phyloP scores from a whole-genome alignment of 352 stramenopile genomes.

The Phytophthora chlamydospora region DNA sequence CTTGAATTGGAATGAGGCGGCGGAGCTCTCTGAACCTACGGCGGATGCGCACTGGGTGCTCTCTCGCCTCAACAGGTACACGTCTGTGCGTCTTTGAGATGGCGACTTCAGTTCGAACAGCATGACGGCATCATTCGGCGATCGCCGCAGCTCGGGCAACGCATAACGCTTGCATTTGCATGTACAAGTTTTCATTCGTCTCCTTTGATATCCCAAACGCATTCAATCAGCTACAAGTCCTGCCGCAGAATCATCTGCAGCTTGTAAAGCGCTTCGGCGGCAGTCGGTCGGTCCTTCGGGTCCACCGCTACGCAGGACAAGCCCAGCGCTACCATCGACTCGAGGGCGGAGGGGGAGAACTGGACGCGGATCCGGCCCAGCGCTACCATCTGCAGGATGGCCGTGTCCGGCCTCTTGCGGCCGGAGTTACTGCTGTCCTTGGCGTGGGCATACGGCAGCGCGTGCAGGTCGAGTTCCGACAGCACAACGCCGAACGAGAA shows the following conservation, averaged over 20 bases:
- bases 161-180: background rate
- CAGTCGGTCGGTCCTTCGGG: constrained; percentile 24
- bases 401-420: constrained; percentile 14
- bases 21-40: constrained; percentile 15
- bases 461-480: constrained; percentile 31
- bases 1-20: constrained; percentile 13
- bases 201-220: background rate
- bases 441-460: constrained; percentile 24
- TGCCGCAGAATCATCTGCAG: constrained; percentile 17
- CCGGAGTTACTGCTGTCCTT: constrained; percentile 16
- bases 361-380: constrained; percentile 21
- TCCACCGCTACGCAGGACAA: constrained; percentile 18
- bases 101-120: too few species aligned
- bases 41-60: background rate
- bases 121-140: too few species aligned
- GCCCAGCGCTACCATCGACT: constrained; percentile 13
- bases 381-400: constrained; percentile 26
- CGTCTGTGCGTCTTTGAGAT: too few species aligned
- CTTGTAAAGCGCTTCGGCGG: constrained; percentile 21
- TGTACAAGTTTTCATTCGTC: background rate
- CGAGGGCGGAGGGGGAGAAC: constrained; percentile 19
- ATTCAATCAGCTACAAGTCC: background rate
- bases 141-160: background rate
- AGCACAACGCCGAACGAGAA: constrained; percentile 25
- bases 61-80: background rate